These are phyloP conservation scores for Verticillium klebahnii DNA, from an alignment of 2,329 filamentous ascomycete genomes.

Conservation along the genomic window DNA sequence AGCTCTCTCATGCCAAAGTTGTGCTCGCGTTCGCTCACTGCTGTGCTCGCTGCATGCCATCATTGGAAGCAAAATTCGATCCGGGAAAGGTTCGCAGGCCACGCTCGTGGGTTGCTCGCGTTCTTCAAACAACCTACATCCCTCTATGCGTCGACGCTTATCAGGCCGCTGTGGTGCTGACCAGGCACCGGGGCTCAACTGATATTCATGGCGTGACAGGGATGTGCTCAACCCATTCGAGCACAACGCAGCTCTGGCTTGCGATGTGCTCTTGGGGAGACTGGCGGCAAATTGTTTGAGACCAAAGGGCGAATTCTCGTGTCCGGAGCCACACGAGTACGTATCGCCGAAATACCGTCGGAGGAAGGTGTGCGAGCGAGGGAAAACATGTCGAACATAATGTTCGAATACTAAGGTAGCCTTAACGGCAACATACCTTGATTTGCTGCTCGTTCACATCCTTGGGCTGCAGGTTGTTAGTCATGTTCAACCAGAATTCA, in stretches of 20 bases:
- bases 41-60: conserved; percentile 39
- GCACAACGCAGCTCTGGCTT: conserved; percentile 19
- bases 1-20: neutral
- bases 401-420: conserved; percentile 62
- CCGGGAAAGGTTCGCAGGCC: conserved; percentile 3
- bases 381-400: conserved; percentile 56
- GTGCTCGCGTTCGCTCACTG: conserved; percentile 40
- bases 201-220: conserved; percentile 41
- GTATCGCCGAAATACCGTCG: conserved; percentile 17
- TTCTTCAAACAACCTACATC: conserved; percentile 15
- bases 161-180: conserved; percentile 38
- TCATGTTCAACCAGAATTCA: neutral
- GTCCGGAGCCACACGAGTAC: neutral
- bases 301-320: conserved; percentile 4
- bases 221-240: conserved; percentile 54
- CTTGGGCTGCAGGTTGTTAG: conserved; percentile 68
- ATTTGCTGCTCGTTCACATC: conserved; percentile 97
- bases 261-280: conserved; percentile 24
- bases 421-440: conserved; percentile 99
- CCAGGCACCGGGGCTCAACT: conserved; percentile 43
- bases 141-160: conserved; percentile 14
- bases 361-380: conserved; percentile 32
- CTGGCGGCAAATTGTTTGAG: conserved; percentile 10
- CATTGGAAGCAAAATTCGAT: conserved; percentile 3
- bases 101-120: conserved; percentile 8